These are phyloP conservation scores for Barnettozyma siamensis DNA, from an alignment of 805 yeast genomes.

Conservation along the genomic window DNA sequence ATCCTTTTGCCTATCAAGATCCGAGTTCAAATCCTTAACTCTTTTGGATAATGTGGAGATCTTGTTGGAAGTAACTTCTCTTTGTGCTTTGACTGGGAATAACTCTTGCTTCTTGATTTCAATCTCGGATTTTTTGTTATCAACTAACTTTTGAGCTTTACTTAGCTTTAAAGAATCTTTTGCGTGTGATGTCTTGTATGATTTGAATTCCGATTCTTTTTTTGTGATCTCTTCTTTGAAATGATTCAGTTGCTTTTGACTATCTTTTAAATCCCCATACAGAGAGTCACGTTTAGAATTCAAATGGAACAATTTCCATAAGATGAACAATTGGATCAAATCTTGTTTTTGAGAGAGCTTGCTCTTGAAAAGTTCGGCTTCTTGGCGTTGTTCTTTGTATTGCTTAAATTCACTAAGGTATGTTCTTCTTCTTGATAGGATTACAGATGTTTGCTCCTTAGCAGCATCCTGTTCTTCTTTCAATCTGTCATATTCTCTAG, in stretches of 20 bases:
- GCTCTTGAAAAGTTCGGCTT: conserved; percentile 60
- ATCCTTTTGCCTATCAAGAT: conserved; percentile 45
- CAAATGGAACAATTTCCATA: conserved; percentile 64
- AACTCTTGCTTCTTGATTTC: conserved; percentile 42
- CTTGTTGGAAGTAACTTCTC: conserved; percentile 41
- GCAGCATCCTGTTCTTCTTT: conserved; percentile 62
- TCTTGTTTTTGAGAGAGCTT: conserved; percentile 45
- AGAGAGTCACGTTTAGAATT: conserved; percentile 31
- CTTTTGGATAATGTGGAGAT: conserved; percentile 41
- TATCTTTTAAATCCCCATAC: conserved; percentile 21
- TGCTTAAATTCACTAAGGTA: conserved; percentile 70
- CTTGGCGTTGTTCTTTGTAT: conserved; percentile 68
- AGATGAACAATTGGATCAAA: conserved; percentile 41
- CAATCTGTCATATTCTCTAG: conserved; percentile 59
- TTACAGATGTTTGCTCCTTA: conserved; percentile 54
- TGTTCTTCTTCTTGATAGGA: conserved; percentile 64
- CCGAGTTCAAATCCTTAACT: conserved; percentile 43
- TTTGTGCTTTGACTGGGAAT: conserved; percentile 59
- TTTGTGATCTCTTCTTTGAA: conserved; percentile 29
- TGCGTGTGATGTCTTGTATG: conserved; percentile 38
- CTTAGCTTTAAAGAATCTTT: conserved; percentile 38
- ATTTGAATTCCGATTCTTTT: conserved; percentile 34
- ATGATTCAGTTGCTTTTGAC: conserved; percentile 26
- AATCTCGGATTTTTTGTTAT: conserved; percentile 31
- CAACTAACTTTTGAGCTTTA: conserved; percentile 35